Evolutionary conservation across 1,139 yeast species (phyloP).

Genomic region (Meyerozyma smithsonii): DNA sequence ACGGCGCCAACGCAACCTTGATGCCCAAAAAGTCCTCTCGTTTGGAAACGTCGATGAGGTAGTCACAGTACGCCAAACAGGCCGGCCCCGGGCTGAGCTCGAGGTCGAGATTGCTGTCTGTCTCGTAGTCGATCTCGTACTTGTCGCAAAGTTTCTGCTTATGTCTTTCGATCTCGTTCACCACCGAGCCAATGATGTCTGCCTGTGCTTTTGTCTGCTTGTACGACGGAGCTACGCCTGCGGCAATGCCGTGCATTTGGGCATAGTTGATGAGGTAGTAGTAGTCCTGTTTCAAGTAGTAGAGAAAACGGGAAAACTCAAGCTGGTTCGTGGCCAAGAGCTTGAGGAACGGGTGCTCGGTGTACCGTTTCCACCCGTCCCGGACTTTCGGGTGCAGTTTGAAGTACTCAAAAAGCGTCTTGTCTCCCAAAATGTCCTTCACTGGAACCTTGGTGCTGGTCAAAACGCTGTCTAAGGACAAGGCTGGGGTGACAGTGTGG

Average conservation of each 20-base stretch:
- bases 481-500: constrained; percentile 34
- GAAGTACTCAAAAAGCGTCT: constrained; percentile 45
- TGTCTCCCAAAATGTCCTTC: constrained; percentile 1
- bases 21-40: constrained; percentile 59
- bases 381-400: constrained; percentile 52
- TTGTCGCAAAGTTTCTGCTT: constrained; percentile 40
- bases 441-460: constrained; percentile 1
- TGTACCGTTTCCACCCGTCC: constrained; percentile 54
- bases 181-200: constrained; percentile 46
- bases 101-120: constrained; percentile 34
- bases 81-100: constrained; percentile 51
- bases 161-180: constrained; percentile 55
- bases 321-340: constrained; percentile 50
- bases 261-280: constrained; percentile 67
- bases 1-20: constrained; percentile 69
- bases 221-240: constrained; percentile 55
- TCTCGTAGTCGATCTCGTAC: constrained; percentile 43
- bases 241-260: constrained; percentile 61
- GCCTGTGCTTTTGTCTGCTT: constrained; percentile 51
- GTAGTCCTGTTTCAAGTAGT: constrained; percentile 69
- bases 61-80: constrained; percentile 56
- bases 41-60: constrained; percentile 49
- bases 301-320: constrained; percentile 46
- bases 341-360: constrained; percentile 58
- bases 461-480: constrained; percentile 9